These are phyloP conservation scores for Pythium aristosporum DNA, from an alignment of 352 stramenopile species.

Conservation along the genomic window DNA sequence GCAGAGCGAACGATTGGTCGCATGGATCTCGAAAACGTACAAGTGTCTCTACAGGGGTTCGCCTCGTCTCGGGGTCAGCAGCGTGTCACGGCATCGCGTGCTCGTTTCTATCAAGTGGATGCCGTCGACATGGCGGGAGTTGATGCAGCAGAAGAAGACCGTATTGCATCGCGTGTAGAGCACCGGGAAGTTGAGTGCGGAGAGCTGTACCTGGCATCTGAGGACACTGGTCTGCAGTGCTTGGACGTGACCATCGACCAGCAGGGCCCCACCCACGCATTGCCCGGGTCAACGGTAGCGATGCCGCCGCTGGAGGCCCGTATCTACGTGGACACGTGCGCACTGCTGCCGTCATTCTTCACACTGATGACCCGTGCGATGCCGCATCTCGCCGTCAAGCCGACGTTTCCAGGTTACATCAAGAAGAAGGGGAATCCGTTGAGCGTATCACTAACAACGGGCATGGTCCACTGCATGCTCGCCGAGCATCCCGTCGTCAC, in stretches of 20 bases:
- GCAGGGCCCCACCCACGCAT: constrained; percentile 8
- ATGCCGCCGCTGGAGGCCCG: constrained; percentile 40
- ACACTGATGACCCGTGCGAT: constrained; percentile 46
- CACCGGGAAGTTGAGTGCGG: constrained; percentile 33
- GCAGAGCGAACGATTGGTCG: constrained; percentile 39
- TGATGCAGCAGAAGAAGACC: background rate
- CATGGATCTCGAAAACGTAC: constrained; percentile 40
- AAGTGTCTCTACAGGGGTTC: constrained; percentile 41
- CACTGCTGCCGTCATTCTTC: constrained; percentile 47
- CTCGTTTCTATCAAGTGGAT: constrained; percentile 54
- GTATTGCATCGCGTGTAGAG: background rate
- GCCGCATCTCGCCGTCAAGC: constrained; percentile 50
- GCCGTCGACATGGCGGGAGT: constrained; percentile 3
- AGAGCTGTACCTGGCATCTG: constrained; percentile 32
- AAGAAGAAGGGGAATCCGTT: constrained; percentile 30
- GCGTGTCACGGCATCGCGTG: constrained; percentile 36
- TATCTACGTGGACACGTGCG: constrained; percentile 62
- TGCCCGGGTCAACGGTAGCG: background rate
- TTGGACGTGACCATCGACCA: constrained; percentile 52
- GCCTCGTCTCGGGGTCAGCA: constrained; percentile 57
- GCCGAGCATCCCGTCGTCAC: constrained; percentile 34
- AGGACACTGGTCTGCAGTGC: constrained; percentile 19
- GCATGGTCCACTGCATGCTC: constrained; percentile 55
- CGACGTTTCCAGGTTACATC: constrained; percentile 35
- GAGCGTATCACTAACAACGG: constrained; percentile 64